Base-by-base conservation (phyloP, 257 asterid species). In the Dorcoceras hygrometricum region DNA sequence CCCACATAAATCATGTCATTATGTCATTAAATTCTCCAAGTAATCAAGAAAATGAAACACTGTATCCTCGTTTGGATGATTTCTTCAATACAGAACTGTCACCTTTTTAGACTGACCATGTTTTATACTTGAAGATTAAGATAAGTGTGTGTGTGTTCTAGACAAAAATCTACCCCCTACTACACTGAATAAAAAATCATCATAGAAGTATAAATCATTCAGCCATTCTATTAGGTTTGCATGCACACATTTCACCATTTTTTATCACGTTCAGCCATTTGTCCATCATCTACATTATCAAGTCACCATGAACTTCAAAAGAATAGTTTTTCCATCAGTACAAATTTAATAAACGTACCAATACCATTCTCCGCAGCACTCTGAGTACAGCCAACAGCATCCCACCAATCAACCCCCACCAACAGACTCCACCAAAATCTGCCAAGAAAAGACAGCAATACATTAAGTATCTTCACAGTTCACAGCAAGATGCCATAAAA, bases 351-450 rank as follows among this genome's bases (percentile, higher is more conserved):
- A 64, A 65, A 65, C 81, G 75, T 88, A 94, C 99, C 97, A 71
- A 94, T 90, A 63, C 96, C 96, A 78, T 88, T 96, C 88, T 94
- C 99, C 6, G 99, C 95, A 29, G 99, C 97, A 75, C 99, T 90
- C 77, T 94, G 99, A 19, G 99, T 94, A 70, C 99, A 94, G 75
- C 99, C 99, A 71, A 94, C 96, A 53, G 99, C 97, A 94, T 94
- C 99, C 99, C 99, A 90, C 99, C 99, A 94, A 84, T 94, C 99
- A 85, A 90, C 95, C 65, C 97, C 99, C 59, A 94, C 97, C 85
- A 85, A 73, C 79, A 94, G 97, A 79, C 96, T 87, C 99, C 99
- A 94, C 99, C 99, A 94, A 81, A 94, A 94, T 74, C 99, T 94
- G 83, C 59, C 79, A 74, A 71, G 53, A 62, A n/a, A 70, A 28